Conservation (phyloP, 1,284 basidiomycete species). For the Blastosporella zonata region DNA sequence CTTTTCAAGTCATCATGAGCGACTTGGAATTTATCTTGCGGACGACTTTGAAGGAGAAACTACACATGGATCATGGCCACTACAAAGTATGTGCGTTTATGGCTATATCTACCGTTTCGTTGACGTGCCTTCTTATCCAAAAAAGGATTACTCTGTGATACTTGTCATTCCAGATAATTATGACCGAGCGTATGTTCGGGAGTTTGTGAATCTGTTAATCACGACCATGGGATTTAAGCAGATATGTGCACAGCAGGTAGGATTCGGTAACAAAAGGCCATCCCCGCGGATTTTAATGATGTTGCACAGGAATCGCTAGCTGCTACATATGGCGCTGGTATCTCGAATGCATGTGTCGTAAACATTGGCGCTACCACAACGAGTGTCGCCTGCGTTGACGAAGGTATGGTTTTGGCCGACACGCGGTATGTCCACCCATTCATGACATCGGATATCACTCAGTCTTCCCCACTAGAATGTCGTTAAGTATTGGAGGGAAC, state of each 20-base stretch:
- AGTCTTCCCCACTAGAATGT: too few relatives aligned
- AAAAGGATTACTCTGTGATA: constrained; percentile 81
- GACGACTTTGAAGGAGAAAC: constrained; percentile 56
- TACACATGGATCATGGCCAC: constrained; percentile 55
- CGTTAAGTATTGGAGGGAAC: constrained; percentile 87
- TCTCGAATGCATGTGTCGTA: constrained; percentile 93
- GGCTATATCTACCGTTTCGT: not conserved
- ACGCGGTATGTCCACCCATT: constrained; percentile 73
- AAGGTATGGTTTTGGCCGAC: constrained; percentile 87
- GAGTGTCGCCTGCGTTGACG: constrained; percentile 92
- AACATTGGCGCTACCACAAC: constrained; percentile 89
- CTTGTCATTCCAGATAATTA: constrained; percentile 94
- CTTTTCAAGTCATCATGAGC: constrained; percentile 65
- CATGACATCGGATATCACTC: too few relatives aligned
- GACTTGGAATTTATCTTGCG: constrained; percentile 77
- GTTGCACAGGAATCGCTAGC: constrained; percentile 80
- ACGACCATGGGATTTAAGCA: constrained; percentile 89
- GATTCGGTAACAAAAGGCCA: constrained; percentile 12
- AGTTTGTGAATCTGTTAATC: constrained; percentile 76
- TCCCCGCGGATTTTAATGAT: not conserved
- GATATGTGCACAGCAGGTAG: constrained; percentile 84
- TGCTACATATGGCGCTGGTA: constrained; percentile 93
- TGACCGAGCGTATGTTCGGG: constrained; percentile 80
- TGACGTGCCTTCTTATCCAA: not conserved
- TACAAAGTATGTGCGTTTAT: constrained; percentile 52